Evolutionary conservation across 106 monocot species (phyloP), one percentile per base, ranked within the genome.

Genomic region (Dendrobium huoshanense): DNA sequence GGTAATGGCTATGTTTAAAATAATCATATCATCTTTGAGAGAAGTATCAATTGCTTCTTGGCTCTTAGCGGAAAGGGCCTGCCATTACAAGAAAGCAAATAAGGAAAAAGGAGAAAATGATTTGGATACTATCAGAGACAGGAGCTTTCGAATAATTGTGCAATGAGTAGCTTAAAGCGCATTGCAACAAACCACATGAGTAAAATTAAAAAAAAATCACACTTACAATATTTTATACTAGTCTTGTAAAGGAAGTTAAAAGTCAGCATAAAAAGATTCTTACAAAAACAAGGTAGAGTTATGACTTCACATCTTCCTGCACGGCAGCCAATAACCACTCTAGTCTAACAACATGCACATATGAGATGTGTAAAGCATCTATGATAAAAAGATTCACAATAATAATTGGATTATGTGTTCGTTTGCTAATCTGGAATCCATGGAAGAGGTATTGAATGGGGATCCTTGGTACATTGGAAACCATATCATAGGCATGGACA

Each of bases 1-100:
- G 87, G 98, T 87, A 72, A 98, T 94, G 73, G 98, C 98, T 2
- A 94, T 98, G 86, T 98, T 98, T 54, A 98, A 86, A 80, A 98
- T 73, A 67, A 98, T 83, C 81, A 98, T 27, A 86, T 98, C 95
- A 78, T 89, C 88, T 79, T 88, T 93, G 13, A 92, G 78, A 81
- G 91, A 81, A 79, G 82, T 77, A 85, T 92, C 88, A 56, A 98
- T 55, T 74, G 92, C 91, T 81, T 98, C 98, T 77, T 91, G 87
- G 42, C 92, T 84, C 75, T 75, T 95, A 9, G 98, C 87, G 40
- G 90, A 78, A 55, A 89, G 67, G 15, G 92, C 83, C 94, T 96
- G 81, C 9, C 2, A 85, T 74, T 22, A 48, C 37, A 19, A 7
- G 48, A 55, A 73, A 15, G n/a, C 9, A 55, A 77, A 29, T 22